Conservation (phyloP, 805 yeast species). For the Yamadazyma endophytica region DNA sequence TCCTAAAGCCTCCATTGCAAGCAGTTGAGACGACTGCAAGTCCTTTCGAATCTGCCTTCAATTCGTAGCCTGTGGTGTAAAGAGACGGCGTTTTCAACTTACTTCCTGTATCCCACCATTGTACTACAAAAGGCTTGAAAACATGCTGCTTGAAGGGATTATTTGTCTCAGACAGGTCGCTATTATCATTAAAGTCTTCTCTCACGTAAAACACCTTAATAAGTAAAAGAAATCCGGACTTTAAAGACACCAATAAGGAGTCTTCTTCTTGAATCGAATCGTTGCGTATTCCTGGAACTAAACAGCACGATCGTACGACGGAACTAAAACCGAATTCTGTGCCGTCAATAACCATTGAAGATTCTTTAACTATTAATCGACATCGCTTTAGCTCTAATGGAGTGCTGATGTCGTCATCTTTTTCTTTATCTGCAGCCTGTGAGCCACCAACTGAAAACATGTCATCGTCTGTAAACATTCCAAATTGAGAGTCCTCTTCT, state of each 20-base stretch:
- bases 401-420: no score
- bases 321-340: conserved; percentile 27
- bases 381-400: no score
- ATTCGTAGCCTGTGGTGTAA: conserved; percentile 21
- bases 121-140: conserved; percentile 42
- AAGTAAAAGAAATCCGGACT: conserved; percentile 37
- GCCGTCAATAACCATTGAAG: conserved; percentile 28
- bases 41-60: conserved; percentile 36
- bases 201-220: conserved; percentile 37
- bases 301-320: conserved; percentile 26
- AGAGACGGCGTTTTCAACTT: conserved; percentile 10
- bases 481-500: conserved; percentile 36
- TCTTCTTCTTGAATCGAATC: conserved; percentile 26
- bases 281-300: conserved; percentile 19
- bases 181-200: conserved; percentile 20
- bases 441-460: no score
- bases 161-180: no score
- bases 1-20: conserved; percentile 30
- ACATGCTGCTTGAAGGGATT: conserved; percentile 17
- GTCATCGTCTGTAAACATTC: conserved; percentile 33
- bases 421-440: no score
- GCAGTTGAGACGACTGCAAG: conserved; percentile 36
- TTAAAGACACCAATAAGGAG: conserved; percentile 32
- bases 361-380: conserved; percentile 27
- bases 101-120: conserved; percentile 42